These are phyloP conservation scores for Suillus luteus DNA, from an alignment of 768 basidiomycete species.

Conservation along the genomic window DNA sequence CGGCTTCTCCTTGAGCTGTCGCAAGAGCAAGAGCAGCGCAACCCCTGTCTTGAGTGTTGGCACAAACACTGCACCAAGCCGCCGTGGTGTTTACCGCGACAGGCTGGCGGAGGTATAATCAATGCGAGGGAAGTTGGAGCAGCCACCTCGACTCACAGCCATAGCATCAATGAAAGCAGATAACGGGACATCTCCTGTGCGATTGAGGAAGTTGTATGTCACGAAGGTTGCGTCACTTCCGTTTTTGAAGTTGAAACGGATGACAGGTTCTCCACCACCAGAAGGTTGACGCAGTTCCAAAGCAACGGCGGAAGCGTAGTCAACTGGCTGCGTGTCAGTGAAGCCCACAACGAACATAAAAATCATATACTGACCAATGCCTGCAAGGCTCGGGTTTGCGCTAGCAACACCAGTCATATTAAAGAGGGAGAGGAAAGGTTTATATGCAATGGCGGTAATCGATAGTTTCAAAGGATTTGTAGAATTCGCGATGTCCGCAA, in stretches of 20 bases:
- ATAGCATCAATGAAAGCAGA: slow-evolving; percentile 49
- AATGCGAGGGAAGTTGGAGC: background rate
- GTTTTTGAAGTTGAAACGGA: slow-evolving; percentile 73
- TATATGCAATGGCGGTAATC: slow-evolving; percentile 68
- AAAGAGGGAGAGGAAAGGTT: slow-evolving; percentile 77
- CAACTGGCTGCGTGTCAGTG: slow-evolving; percentile 40
- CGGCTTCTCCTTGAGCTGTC: slow-evolving; percentile 30
- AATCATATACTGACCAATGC: slow-evolving; percentile 47
- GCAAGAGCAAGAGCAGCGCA: slow-evolving; percentile 49
- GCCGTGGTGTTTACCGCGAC: slow-evolving; percentile 51
- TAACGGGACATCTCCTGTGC: slow-evolving; percentile 53
- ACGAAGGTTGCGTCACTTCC: slow-evolving; percentile 53
- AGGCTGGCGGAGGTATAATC: slow-evolving; percentile 37
- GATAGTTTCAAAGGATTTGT: slow-evolving; percentile 57
- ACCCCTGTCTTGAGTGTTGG: slow-evolving; percentile 57
- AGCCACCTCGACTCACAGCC: slow-evolving; percentile 30
- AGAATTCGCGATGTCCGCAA: slow-evolving; percentile 51
- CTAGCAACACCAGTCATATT: slow-evolving; percentile 67
- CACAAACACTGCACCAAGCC: slow-evolving; percentile 62
- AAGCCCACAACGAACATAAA: background rate
- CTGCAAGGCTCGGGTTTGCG: slow-evolving; percentile 53
- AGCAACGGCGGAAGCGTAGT: slow-evolving; percentile 59
- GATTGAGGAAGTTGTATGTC: slow-evolving; percentile 49
- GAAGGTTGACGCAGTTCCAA: slow-evolving; percentile 59
- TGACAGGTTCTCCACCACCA: slow-evolving; percentile 46